Evolutionary conservation across 1,284 basidiomycete species (phyloP), one percentile per base, ranked within the genome.

Genomic region (Trichosporon sp.): DNA sequence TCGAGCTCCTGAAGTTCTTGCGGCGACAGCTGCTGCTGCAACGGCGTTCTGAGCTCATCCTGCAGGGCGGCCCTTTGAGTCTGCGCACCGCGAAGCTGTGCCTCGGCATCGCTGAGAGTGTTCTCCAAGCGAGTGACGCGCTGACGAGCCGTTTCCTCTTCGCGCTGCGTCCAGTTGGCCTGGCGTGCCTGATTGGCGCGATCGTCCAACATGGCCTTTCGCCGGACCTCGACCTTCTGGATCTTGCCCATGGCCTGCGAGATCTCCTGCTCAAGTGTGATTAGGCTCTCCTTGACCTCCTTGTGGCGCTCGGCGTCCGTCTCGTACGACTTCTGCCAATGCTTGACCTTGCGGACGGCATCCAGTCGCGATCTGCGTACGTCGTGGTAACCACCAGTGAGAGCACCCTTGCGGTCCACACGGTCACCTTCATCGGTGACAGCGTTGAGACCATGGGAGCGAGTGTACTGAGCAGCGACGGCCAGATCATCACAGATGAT

Each of bases 371-470:
- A 95, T 44, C 91, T 85, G 6, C 91, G 86, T 23, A 93, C 84
- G 78, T 99, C 95, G 78, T 98, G 92, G 80, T 91, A 99, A 2
- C 96, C 96, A 70, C 96, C 96, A 0, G 94, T 96, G 40, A 99
- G 81, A 0, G 95, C 88, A 71, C 96, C 96, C 77, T 95, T 97
- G 62, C 95, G 87, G 78, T 99, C 95, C 46, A 96, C 94, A 74
- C 94, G 94, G 83, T 99, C 96, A 61, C 96, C 96, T 69, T 97
- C 95, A 46, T 97, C 85, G 4, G 96, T 99, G 79, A 99, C 97
- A 9, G 93, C 95, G 79, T 96, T 98, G 75, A 99, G 89, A 4
- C 88, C 88, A 76, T 98, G 93, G 71, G 89, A 91, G 74, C 95
- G 90, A 57, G 95, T 93, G 78, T 98, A 99, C 6, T 92, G 90